Base-by-base conservation (phyloP, 2,329 filamentous ascomycete species). In the Beauveria medogensis region DNA sequence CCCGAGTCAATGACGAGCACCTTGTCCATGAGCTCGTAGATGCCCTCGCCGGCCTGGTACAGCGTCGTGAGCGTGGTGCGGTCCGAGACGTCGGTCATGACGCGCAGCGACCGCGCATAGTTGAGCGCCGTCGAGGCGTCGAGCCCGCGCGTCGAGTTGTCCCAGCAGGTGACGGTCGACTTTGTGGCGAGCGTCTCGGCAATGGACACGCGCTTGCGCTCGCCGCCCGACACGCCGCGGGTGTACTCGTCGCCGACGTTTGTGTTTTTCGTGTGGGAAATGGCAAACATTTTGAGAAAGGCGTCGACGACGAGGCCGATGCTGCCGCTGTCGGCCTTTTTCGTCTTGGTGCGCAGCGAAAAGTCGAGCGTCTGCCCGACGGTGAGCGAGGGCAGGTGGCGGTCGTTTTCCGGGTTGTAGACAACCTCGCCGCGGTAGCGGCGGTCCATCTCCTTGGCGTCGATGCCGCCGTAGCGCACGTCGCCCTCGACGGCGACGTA, bases 311-410 rank as follows among this genome's bases (percentile, higher is more conserved):
- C 86, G 60, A 89, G 74, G 0, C 85, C 84, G 26, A 91, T 88
- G 53, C 86, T 82, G 3, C 75, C 77, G 52, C 79, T 81, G 46
- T 84, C 83, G 53, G 83, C 78, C 71, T 87, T 89, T 72, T 82
- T 86, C 9, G 88, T 91, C 75, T 91, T 91, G 74, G 86, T 91
- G 72, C 85, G 82, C 54, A 92, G 75, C 0, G 89, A 87, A 67
- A 93, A 92, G 4, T 82, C 84, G 47, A 93, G 76, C 0, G 90
- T 92, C 72, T 92, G 88, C 80, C 87, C 89, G 0, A 93, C 90
- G 6, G 86, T 91, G 41, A 93, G 77, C 1, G 81, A 80, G 3
- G 90, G 86, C 68, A 92, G 86, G 70, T 93, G 90, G 20, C 84
- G 79, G 67, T 92, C 89, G 65, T 91, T 89, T 70, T 93, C 89